Conservation (phyloP, 75 land plant species). For the Adiantum capillusveneris region DNA sequence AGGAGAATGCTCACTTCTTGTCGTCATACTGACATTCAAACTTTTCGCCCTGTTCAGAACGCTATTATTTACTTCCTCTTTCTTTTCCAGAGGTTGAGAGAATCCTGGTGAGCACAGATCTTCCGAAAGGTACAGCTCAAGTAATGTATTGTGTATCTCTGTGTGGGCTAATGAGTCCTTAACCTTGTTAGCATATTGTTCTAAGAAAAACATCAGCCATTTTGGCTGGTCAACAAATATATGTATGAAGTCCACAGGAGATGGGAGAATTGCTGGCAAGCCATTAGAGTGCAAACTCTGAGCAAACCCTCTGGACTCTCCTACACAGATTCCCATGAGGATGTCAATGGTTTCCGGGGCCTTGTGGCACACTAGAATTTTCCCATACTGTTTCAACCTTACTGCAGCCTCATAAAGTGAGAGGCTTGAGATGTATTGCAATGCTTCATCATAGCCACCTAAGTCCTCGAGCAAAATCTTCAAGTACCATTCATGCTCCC, state of each 20-base stretch:
- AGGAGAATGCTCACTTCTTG: neutral
- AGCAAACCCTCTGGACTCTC: conserved; percentile 10
- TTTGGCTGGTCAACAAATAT: conserved; percentile 80
- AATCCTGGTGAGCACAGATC: conserved; percentile 49
- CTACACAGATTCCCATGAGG: conserved; percentile 74
- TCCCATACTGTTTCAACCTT: conserved; percentile 91
- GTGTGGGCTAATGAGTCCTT: conserved; percentile 76
- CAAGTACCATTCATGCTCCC: conserved; percentile 84
- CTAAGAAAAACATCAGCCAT: conserved; percentile 74
- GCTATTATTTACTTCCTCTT: conserved; percentile 15
- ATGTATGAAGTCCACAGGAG: conserved; percentile 87
- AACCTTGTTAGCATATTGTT: conserved; percentile 61
- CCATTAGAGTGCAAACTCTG: conserved; percentile 23
- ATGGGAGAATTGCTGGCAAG: conserved; percentile 45
- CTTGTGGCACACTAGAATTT: conserved; percentile 77
- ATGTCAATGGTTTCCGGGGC: conserved; percentile 75
- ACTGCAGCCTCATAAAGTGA: conserved; percentile 69
- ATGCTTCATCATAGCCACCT: conserved; percentile 78
- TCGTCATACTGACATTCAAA: conserved; percentile 5
- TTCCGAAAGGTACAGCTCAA: conserved; percentile 84
- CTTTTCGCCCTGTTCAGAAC: conserved; percentile 2
- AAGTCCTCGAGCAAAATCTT: conserved; percentile 93
- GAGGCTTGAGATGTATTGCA: conserved; percentile 74
- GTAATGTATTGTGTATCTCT: conserved; percentile 83
- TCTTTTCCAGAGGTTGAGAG: conserved; percentile 16